phyloP scores from a whole-genome alignment of 139 green algal species.

The Coccomyxa sp. region DNA sequence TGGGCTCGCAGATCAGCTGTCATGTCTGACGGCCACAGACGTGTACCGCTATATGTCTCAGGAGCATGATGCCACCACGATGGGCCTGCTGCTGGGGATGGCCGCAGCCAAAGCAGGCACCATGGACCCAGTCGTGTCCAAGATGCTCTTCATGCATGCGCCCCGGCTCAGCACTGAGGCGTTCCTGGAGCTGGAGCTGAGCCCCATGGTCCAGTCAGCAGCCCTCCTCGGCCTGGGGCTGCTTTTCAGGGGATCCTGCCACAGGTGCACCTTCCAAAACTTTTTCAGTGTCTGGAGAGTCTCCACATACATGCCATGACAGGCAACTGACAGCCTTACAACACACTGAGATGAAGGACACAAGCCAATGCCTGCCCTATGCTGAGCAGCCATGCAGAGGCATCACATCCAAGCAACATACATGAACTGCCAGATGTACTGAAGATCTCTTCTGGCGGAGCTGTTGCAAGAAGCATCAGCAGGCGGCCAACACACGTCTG shows the following conservation, averaged over 20 bases:
- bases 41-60: constrained; percentile 67
- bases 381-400: too few species aligned
- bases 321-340: too few species aligned
- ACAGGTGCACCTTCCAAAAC: too few species aligned
- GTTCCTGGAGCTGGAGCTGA: constrained; percentile 93
- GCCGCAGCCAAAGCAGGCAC: constrained; percentile 50
- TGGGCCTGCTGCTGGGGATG: constrained; percentile 85
- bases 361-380: too few species aligned
- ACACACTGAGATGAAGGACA: too few species aligned
- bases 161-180: constrained; percentile 74
- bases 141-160: constrained; percentile 94
- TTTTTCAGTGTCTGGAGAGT: too few species aligned
- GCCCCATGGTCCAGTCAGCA: constrained; percentile 76
- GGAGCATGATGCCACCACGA: constrained; percentile 53
- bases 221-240: constrained; percentile 85
- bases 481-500: too few species aligned
- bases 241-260: constrained; percentile 79
- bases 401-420: too few species aligned
- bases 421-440: too few species aligned
- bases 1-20: constrained; percentile 27
- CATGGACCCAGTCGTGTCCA: constrained; percentile 65
- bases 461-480: too few species aligned
- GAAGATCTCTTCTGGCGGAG: constrained; percentile 12
- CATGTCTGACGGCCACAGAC: constrained; percentile 44
- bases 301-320: too few species aligned